Evolutionary conservation across 768 basidiomycete genomes (phyloP).

Genomic region (Boletus subparvulus): DNA sequence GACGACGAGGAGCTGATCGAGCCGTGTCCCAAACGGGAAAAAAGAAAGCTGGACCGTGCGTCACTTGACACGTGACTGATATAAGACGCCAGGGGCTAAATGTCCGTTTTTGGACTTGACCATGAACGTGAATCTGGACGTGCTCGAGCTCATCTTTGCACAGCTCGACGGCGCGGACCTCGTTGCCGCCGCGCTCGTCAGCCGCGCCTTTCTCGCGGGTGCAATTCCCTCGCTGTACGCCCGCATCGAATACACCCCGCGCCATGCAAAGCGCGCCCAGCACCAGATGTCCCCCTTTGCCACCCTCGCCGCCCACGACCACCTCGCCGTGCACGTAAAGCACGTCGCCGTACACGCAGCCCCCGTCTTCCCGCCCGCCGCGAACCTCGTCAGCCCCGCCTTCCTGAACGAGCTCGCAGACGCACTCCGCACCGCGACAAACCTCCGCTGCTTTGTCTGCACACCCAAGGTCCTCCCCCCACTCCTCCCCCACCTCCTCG

Average conservation of each 20-base stretch:
- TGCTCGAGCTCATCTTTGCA: slow-evolving; percentile 65
- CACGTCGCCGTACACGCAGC: slow-evolving; percentile 55
- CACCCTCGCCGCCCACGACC: slow-evolving; percentile 49
- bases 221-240: slow-evolving; percentile 64
- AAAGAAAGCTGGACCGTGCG: slow-evolving; percentile 23
- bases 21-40: slow-evolving; percentile 13
- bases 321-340: slow-evolving; percentile 57
- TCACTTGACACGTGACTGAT: slow-evolving; percentile 16
- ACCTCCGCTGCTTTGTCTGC: slow-evolving; percentile 59
- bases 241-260: slow-evolving; percentile 51
- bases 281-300: slow-evolving; percentile 61
- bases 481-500: slow-evolving; percentile 47
- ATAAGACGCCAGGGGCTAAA: slow-evolving; percentile 4
- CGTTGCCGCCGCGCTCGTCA: slow-evolving; percentile 60
- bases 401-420: slow-evolving; percentile 55
- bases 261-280: slow-evolving; percentile 53
- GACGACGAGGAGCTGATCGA: slow-evolving; percentile 25
- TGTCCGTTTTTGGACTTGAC: slow-evolving; percentile 27
- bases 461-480: slow-evolving; percentile 45
- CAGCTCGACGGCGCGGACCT: slow-evolving; percentile 54
- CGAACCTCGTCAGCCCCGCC: slow-evolving; percentile 32
- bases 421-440: slow-evolving; percentile 49
- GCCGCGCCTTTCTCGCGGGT: slow-evolving; percentile 60
- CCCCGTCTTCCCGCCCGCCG: slow-evolving; percentile 39
- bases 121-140: slow-evolving; percentile 69